phyloP scores from a whole-genome alignment of 2,329 filamentous ascomycete species.

The Colletotrichum sojae region DNA sequence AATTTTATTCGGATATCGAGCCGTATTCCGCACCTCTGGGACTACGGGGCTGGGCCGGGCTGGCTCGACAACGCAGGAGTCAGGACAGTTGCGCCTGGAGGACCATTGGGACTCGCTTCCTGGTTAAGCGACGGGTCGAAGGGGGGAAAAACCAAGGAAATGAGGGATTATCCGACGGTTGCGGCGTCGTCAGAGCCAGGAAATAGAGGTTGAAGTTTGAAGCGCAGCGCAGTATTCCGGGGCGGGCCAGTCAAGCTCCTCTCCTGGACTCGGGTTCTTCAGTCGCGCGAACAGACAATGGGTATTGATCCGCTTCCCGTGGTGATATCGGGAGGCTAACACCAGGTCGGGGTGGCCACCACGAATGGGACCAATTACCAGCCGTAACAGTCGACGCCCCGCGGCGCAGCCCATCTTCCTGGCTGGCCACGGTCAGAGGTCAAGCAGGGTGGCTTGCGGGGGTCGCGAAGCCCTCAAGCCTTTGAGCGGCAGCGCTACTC shows the following conservation, averaged over 20 bases:
- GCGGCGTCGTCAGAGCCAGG: slow-evolving; percentile 1
- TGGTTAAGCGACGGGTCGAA: slow-evolving; percentile 1
- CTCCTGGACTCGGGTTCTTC: slow-evolving; percentile 21
- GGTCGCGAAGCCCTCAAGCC: slow-evolving; percentile 12
- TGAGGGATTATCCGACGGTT: neutral
- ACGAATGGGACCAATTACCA: slow-evolving; percentile 26
- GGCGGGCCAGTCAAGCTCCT: neutral
- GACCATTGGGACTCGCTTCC: neutral
- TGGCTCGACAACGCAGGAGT: neutral
- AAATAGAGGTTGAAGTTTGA: slow-evolving; percentile 6
- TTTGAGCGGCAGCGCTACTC: slow-evolving; percentile 1
- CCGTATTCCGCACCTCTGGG: slow-evolving; percentile 18
- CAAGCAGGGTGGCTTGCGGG: slow-evolving; percentile 15
- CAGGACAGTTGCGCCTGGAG: neutral
- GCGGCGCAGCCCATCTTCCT: slow-evolving; percentile 9
- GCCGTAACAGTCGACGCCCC: slow-evolving; percentile 7
- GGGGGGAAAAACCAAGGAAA: neutral
- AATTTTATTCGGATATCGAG: slow-evolving; percentile 35
- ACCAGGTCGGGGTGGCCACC: slow-evolving; percentile 18
- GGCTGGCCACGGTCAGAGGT: slow-evolving; percentile 17
- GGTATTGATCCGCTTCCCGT: slow-evolving; percentile 29
- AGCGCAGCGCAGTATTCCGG: neutral
- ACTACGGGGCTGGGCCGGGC: neutral
- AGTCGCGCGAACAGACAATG: slow-evolving; percentile 37
- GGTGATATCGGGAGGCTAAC: slow-evolving; percentile 29